Evolutionary conservation across 805 yeast genomes (phyloP).

Genomic region (Phaffomyces thermotolerans): DNA sequence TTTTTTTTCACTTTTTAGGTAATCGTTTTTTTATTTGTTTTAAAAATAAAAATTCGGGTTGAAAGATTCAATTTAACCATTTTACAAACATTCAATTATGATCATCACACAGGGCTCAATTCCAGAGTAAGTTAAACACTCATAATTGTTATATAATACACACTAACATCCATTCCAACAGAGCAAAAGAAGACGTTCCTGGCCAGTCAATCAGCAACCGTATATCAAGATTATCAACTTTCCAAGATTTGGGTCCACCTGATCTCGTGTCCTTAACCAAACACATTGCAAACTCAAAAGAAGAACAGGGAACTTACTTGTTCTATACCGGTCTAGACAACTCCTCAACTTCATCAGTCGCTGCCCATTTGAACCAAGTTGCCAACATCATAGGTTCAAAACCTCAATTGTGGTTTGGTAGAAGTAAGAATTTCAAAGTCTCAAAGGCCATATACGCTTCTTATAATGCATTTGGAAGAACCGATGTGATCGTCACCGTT

Average conservation of each 20-base stretch:
- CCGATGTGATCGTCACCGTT: constrained; percentile 66
- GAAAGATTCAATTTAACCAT: too few relatives aligned
- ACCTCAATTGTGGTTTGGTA: constrained; percentile 78
- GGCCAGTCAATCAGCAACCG: constrained; percentile 61
- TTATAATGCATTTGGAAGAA: constrained; percentile 63
- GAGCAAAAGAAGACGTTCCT: constrained; percentile 50
- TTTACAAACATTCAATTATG: too few relatives aligned
- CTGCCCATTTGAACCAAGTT: constrained; percentile 63
- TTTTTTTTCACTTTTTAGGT: background rate
- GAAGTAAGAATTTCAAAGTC: constrained; percentile 59
- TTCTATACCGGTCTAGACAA: constrained; percentile 74
- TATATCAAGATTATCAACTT: constrained; percentile 48
- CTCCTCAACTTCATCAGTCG: constrained; percentile 68
- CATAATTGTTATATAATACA: too few relatives aligned
- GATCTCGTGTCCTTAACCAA: constrained; percentile 55
- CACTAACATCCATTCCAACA: constrained; percentile 18
- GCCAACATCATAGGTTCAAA: constrained; percentile 55
- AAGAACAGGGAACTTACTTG: constrained; percentile 51
- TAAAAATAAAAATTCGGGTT: too few relatives aligned
- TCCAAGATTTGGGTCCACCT: constrained; percentile 68
- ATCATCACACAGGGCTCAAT: constrained; percentile 50
- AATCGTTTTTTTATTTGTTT: background rate
- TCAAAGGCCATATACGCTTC: constrained; percentile 64
- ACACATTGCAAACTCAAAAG: constrained; percentile 47
- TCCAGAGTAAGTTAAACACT: constrained; percentile 41